Conservation (phyloP, 2,329 filamentous ascomycete genomes). For the Aureobasidium sp. region DNA sequence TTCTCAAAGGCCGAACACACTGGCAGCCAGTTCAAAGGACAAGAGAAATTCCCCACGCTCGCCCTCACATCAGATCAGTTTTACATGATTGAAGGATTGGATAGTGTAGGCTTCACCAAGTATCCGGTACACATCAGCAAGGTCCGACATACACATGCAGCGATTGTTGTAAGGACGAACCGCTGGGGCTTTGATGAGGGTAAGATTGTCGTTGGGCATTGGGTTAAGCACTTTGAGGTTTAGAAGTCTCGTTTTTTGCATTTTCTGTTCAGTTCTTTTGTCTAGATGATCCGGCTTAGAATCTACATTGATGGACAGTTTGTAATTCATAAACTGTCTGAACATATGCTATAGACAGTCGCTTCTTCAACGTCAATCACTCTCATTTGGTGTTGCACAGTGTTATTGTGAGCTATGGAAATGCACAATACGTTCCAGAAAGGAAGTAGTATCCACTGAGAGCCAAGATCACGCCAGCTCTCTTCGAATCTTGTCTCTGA, state of each 20-base stretch:
- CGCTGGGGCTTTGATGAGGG: conserved; percentile 66
- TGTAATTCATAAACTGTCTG: no score
- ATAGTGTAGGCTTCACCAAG: conserved; percentile 53
- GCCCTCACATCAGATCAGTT: conserved; percentile 76
- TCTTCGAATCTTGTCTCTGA: no score
- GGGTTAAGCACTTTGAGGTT: conserved; percentile 64
- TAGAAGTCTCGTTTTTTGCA: conserved; percentile 24
- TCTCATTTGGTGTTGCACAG: no score
- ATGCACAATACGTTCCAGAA: no score
- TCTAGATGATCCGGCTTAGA: neutral
- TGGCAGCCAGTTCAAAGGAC: conserved; percentile 1
- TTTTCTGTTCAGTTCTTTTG: neutral
- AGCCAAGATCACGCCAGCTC: no score
- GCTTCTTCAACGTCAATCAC: no score
- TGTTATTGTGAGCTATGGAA: no score
- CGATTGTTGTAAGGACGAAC: conserved; percentile 73
- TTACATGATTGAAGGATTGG: conserved; percentile 69
- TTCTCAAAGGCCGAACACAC: neutral
- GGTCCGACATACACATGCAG: conserved; percentile 73
- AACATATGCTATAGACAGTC: no score
- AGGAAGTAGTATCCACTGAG: no score
- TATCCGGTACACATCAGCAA: conserved; percentile 67
- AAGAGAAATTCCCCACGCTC: conserved; percentile 51
- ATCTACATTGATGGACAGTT: neutral
- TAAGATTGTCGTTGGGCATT: conserved; percentile 68